Percentiles rank a stretch among this genome's conserved stretches.
Conservation (phyloP, 306 rosid species). For the Lablab purpureus region DNA sequence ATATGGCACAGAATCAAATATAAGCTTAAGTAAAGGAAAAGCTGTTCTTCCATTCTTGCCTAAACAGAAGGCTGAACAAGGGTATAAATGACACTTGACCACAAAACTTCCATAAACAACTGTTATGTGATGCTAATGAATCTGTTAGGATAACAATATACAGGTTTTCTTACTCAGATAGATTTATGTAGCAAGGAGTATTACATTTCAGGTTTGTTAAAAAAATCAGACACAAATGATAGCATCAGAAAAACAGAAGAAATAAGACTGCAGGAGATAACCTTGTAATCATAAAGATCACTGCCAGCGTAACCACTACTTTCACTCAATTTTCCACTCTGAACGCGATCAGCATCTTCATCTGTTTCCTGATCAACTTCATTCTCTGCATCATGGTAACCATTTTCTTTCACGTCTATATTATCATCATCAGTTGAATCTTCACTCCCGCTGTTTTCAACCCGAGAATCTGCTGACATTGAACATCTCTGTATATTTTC, state of each 20-base stretch:
- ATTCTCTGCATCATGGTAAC: slow-evolving; percentile 96
- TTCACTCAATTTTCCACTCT: slow-evolving; percentile 95
- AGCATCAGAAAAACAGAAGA: not conserved
- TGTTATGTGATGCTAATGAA: not conserved
- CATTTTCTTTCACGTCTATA: slow-evolving; percentile 80
- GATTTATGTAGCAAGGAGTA: not conserved
- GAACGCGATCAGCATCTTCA: slow-evolving; percentile 86
- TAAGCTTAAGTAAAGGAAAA: not conserved
- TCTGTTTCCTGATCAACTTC: slow-evolving; percentile 94
- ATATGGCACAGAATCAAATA: not conserved
- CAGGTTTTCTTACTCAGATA: not conserved
- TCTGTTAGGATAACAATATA: not conserved
- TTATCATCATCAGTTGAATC: slow-evolving; percentile 91
- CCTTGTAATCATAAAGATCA: slow-evolving; percentile 98
- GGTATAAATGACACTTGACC: not conserved
- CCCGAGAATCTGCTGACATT: slow-evolving; percentile 93
- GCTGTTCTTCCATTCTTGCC: not conserved
- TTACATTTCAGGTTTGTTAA: too few relatives aligned
- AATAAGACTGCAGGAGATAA: slow-evolving; percentile 45
- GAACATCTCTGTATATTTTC: slow-evolving; percentile 93
- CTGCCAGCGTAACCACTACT: slow-evolving; percentile 98
- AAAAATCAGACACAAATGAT: slow-evolving; percentile 10
- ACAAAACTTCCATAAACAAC: slow-evolving; percentile 8
- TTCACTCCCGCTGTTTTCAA: slow-evolving; percentile 87
- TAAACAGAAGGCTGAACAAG: not conserved